Evolutionary conservation across 116 monocot species (phyloP), one percentile per base, ranked within the genome.

Genomic region (Phalaenopsis hybrid): DNA sequence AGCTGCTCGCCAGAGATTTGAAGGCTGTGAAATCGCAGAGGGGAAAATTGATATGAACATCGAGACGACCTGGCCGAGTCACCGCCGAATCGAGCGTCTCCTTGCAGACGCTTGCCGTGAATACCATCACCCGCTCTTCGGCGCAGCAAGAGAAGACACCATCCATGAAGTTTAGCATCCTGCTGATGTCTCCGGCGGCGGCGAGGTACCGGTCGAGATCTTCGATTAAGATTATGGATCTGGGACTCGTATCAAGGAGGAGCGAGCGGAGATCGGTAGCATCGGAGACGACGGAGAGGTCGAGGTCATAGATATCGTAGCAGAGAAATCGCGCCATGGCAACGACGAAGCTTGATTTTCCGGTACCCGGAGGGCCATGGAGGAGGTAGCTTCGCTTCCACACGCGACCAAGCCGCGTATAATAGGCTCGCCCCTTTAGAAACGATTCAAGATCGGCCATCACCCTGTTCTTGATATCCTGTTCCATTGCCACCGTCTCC

Each of bases 121-220:
- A 90, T 18, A 90, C 80, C 57, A 90, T 84, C 65, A 90, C 83
- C 77, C 90, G 67, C 83, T 88, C 90, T 28, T 86, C 88, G 15
- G 84, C 88, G 48, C 90, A 90, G 72, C 88, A 90, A 57, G 90
- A 90, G 84, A 88, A 90, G 28, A 90, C 46, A 10, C 90, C 90
- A 78, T 90, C 90, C 17, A 90, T 86, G 74, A 90, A 90, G 44
- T 88, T 88, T 6, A 90, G 76, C 25, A 90, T 88, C 16, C 86
- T 88, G n/a, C 88, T 85, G 21, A 90, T 75, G 63, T 90, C 78
- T 84, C 57, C 31, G 11, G 13, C 55, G 28, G 15, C 1, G 46
- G 10, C 88, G 51, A 90, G 82, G 46, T 84, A 81, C 80, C 90
- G 88, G 67, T 90, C 90, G 43, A 88, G 43, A 69, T 90, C 90